A percentile compares a stretch with the other conserved stretches of the same genome.
These are phyloP conservation scores for Pulveroboletus frians DNA, from an alignment of 768 basidiomycete genomes.

Conservation along the genomic window DNA sequence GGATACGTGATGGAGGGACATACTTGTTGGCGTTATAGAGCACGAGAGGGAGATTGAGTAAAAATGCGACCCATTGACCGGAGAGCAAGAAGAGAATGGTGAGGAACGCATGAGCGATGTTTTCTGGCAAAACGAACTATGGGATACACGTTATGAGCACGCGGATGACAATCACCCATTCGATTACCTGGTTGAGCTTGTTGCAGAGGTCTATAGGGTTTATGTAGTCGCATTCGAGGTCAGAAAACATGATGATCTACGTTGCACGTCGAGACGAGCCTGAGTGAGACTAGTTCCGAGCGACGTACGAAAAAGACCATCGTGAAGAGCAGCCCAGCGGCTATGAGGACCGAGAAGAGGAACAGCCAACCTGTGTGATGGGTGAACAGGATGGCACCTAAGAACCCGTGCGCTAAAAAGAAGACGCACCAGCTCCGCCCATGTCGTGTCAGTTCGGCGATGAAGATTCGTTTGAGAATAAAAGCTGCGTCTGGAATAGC, in stretches of 20 bases:
- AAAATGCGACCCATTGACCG: constrained; percentile 92
- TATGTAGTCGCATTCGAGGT: constrained; percentile 99
- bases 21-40: constrained; percentile 93
- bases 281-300: background rate
- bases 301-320: constrained; percentile 97
- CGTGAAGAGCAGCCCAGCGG: constrained; percentile 92
- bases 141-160: background rate
- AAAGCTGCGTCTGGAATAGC: background rate
- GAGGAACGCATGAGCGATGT: constrained; percentile 90
- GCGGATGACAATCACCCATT: background rate
- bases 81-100: constrained; percentile 85
- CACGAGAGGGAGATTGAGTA: constrained; percentile 85
- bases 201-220: constrained; percentile 99
- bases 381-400: background rate
- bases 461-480: background rate
- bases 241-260: constrained; percentile 99
- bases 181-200: constrained; percentile 89
- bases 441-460: constrained; percentile 21
- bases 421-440: constrained; percentile 40
- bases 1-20: constrained; percentile 27
- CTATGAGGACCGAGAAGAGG: constrained; percentile 92
- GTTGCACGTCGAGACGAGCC: background rate
- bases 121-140: constrained; percentile 97
- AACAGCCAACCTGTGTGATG: constrained; percentile 83
- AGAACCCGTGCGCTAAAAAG: background rate